Evolutionary conservation across 257 asterid species (phyloP).

Genomic region (Eucommia ulmoides): DNA sequence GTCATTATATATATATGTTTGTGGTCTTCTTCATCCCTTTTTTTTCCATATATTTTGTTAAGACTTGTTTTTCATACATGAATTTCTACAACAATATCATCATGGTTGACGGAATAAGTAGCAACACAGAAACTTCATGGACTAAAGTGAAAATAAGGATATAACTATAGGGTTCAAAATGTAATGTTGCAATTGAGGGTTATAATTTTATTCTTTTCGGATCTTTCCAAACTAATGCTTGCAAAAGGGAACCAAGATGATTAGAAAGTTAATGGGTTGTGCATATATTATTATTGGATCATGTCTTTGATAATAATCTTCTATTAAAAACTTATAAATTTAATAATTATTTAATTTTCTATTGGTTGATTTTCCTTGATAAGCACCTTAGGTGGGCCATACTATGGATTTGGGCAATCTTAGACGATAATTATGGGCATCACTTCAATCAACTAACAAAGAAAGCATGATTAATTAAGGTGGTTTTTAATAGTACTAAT

Average conservation of each 20-base stretch:
- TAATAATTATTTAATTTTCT: too few species aligned
- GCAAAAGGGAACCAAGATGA: slow-evolving; percentile 39
- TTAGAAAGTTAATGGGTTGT: slow-evolving; percentile 51
- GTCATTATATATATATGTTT: too few species aligned
- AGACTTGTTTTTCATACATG: too few species aligned
- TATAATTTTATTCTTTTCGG: slow-evolving; percentile 27
- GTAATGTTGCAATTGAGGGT: too few species aligned
- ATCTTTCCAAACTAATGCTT: slow-evolving; percentile 70
- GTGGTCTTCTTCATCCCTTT: too few species aligned
- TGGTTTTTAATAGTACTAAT: too few species aligned
- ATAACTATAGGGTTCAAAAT: too few species aligned
- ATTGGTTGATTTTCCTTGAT: slow-evolving; percentile 47
- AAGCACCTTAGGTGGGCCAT: slow-evolving; percentile 49
- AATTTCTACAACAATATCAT: too few species aligned
- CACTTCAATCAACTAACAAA: slow-evolving; percentile 59
- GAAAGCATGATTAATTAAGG: slow-evolving; percentile 50
- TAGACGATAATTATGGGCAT: slow-evolving; percentile 42
- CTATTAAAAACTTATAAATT: slow-evolving; percentile 18
- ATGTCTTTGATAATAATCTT: slow-evolving; percentile 31
- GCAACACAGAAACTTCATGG: too few species aligned
- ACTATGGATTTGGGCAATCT: slow-evolving; percentile 57
- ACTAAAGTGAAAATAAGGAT: too few species aligned
- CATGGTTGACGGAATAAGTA: too few species aligned
- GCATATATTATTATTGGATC: slow-evolving; percentile 30
- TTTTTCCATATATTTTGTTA: too few species aligned